A percentile compares a stretch with the other conserved stretches of the same genome.
Evolutionary conservation across 441 rosid genomes (phyloP).

Genomic region (Pelargonium cotyledonis): DNA sequence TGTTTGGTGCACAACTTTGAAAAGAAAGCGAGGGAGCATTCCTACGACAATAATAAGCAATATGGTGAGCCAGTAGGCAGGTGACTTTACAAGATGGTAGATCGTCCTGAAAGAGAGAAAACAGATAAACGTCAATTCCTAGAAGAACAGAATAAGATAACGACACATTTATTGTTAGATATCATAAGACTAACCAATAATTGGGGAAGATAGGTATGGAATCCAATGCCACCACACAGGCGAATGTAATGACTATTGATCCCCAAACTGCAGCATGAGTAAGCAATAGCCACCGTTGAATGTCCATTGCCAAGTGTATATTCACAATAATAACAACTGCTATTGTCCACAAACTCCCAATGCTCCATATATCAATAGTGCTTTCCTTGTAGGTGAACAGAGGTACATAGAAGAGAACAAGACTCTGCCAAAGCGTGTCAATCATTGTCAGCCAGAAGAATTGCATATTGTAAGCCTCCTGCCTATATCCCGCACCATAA

Average conservation of each 20-base stretch:
- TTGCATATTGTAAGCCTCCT: slow-evolving; percentile 61
- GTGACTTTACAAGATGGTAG: slow-evolving; percentile 50
- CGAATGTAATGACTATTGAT: slow-evolving; percentile 50
- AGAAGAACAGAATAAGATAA: slow-evolving; percentile 9
- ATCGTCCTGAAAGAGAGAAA: slow-evolving; percentile 50
- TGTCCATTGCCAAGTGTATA: slow-evolving; percentile 70
- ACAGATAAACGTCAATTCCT: slow-evolving; percentile 7
- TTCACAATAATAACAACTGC: slow-evolving; percentile 69
- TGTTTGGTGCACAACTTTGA: slow-evolving; percentile 46
- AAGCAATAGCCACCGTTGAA: slow-evolving; percentile 50
- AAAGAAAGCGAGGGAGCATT: slow-evolving; percentile 59
- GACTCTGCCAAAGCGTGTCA: slow-evolving; percentile 79
- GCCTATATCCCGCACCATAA: slow-evolving; percentile 65
- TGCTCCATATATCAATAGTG: slow-evolving; percentile 71
- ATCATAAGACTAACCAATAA: slow-evolving; percentile 49
- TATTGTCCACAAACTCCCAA: slow-evolving; percentile 75
- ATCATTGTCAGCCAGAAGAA: slow-evolving; percentile 75
- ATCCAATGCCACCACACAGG: slow-evolving; percentile 57
- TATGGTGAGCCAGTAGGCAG: slow-evolving; percentile 71
- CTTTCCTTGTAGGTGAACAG: slow-evolving; percentile 44
- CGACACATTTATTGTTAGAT: neutral
- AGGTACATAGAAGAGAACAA: slow-evolving; percentile 57
- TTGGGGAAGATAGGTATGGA: slow-evolving; percentile 64
- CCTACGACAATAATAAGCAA: slow-evolving; percentile 44
- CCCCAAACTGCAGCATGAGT: slow-evolving; percentile 76